Evolutionary conservation across 164 flowering plant species (phyloP), one percentile per base, ranked within the genome.

Genomic region (Saururus chinensis): DNA sequence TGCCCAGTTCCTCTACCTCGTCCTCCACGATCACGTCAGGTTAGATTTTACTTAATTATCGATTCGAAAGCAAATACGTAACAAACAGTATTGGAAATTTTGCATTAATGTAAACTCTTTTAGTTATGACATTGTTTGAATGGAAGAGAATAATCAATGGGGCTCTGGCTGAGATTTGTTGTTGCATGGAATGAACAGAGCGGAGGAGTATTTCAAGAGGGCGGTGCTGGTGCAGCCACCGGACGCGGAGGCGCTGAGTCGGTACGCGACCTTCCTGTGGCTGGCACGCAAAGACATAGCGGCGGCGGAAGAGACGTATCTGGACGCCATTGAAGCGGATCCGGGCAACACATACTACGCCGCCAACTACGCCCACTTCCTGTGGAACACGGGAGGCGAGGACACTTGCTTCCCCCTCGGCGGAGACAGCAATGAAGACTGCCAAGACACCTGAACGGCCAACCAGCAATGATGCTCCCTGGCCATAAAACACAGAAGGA

Each of bases 331-430:
- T 10, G 77, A 79, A 0, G 95, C 87, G 0, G 97, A 85, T 19
- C 96, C 99, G 0, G 68, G 64, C 53, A 90, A 88, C 76, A 60
- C 83, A 0, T 77, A 48, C 65, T 78, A 90, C 58, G 84, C 87
- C 0, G 86, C 81, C 4, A 81, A 75, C 51, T 93, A 93, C 52
- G 97, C 99, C 11, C 79, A 88, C 74, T 93, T 93, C 67, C 77
- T 93, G 0, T 90, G 95, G 96, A 84, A 74, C 76, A 93, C 97
- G 0, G 97, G 97, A 1, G 97, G 83, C 0, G 92, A 82, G 45
- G 97, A 90, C 60, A 90, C 99, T 0, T 93, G 96, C 71, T 90
- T 51, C 72, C 96, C 92, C 37, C 80, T 87, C 22, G 17, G 4
- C 53, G 20, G 53, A 19, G 60, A 55, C 58, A 37, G 56, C 9